Conservation (phyloP, 2,329 filamentous ascomycete genomes). For the Nemania sp. region DNA sequence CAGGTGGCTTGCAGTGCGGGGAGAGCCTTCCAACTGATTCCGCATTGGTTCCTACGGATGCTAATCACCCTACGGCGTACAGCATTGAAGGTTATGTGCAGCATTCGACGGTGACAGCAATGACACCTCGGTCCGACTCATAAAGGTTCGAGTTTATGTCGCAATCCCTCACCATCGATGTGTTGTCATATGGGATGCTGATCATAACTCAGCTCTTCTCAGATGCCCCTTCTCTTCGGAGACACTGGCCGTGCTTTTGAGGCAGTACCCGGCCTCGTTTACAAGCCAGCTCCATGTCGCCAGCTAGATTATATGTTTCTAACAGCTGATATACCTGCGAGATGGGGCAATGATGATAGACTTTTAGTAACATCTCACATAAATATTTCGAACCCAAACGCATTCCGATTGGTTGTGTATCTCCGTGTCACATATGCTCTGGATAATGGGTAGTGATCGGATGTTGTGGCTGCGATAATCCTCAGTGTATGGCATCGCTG, state of each 20-base stretch:
- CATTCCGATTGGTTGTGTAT: not conserved
- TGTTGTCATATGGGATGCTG: not conserved
- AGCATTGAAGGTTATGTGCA: not conserved
- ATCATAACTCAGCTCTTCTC: not conserved
- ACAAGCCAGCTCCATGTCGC: not conserved
- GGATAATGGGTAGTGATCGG: not conserved
- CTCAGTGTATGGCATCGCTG: not conserved
- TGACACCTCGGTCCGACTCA: not conserved
- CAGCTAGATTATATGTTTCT: not conserved
- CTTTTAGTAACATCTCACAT: not conserved
- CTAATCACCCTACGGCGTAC: not conserved
- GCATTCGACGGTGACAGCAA: not conserved
- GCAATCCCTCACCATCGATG: not conserved
- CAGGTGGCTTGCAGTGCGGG: not conserved
- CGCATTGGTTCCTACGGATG: not conserved
- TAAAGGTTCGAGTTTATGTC: not conserved
- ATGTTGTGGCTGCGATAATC: not conserved
- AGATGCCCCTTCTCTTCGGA: not conserved
- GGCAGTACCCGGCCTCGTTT: not conserved
- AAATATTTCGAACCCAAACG: not conserved
- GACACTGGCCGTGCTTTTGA: not conserved
- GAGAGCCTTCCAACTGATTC: not conserved
- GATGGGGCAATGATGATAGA: not conserved
- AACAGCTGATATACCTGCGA: not conserved
- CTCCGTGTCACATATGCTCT: too few species aligned